A percentile compares a stretch with the other conserved stretches of the same genome.
phyloP scores from a whole-genome alignment of 305 asterid species.

The Fraxinus ornus region DNA sequence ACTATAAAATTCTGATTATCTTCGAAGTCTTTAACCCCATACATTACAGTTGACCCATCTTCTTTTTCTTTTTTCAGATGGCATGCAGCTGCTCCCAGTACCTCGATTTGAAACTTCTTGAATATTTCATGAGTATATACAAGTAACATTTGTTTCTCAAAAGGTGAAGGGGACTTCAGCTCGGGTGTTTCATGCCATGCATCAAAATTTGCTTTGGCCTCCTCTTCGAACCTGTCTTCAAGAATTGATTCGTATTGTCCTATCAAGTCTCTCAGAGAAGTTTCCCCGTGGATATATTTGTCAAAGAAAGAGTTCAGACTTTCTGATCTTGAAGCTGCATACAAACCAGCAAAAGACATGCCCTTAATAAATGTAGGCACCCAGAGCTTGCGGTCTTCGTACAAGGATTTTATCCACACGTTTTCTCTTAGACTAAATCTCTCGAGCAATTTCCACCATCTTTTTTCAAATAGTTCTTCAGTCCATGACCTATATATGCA shows the following conservation, averaged over 20 bases:
- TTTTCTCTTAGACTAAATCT: constrained; percentile 69
- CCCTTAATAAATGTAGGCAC: constrained; percentile 74
- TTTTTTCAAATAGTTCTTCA: constrained; percentile 68
- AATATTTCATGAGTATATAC: constrained; percentile 81
- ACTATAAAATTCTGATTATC: constrained; percentile 61
- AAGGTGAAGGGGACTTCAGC: constrained; percentile 90
- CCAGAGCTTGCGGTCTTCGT: constrained; percentile 75
- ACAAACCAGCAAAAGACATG: constrained; percentile 69
- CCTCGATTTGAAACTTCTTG: constrained; percentile 81
- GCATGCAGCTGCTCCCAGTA: constrained; percentile 91
- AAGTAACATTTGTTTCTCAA: constrained; percentile 76
- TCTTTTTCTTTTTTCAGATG: constrained; percentile 75
- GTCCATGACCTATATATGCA: constrained; percentile 73
- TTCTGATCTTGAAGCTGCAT: constrained; percentile 67
- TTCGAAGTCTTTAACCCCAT: constrained; percentile 70
- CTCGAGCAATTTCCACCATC: constrained; percentile 86
- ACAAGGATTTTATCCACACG: constrained; percentile 67
- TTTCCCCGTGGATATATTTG: constrained; percentile 59
- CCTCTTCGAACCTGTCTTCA: constrained; percentile 83
- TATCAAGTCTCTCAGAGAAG: constrained; percentile 63
- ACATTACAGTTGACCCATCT: constrained; percentile 50
- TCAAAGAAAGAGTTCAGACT: constrained; percentile 69
- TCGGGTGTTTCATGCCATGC: constrained; percentile 93
- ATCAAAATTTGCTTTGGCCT: constrained; percentile 86
- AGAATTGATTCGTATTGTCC: constrained; percentile 55